Base-by-base conservation (phyloP, 805 yeast genomes). In the Metschnikowia baotianmanensis region DNA sequence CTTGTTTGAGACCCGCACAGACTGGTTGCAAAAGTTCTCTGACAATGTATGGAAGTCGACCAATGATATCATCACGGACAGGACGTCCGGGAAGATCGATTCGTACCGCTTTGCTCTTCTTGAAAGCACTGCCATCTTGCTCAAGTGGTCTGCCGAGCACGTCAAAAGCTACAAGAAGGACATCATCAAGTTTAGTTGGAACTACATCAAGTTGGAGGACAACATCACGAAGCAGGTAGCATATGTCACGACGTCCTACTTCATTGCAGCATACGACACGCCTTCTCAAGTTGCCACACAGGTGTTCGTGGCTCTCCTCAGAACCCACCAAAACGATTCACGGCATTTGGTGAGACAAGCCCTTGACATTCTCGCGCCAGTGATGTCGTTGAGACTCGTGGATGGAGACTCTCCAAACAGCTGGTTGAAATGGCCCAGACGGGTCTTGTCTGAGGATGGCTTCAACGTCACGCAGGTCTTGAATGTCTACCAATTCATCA, bases 341-440 rank as follows among this genome's bases (percentile, higher is more conserved):
- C 75, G 95, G 36, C 79, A 76, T 45, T 68, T 93, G 56, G 96
- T 90, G 0, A 79, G 82, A 57, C 95, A 88, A 56, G 95, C 97
- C 0, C 69, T 95, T 26, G 96, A 90, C 54, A 67, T 86, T 4
- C 67, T 93, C 15, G 96, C 97, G 0, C 96, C 96, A 0, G 93
- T 85, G 0, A 74, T 91, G 72, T 80, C 86, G 2, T 72, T 74
- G 40, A 71, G 95, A 38, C 76, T 85, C 63, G 69, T 69, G 1
- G 69, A 70, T 17, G 67, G 66, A 6, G 86, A 80, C 0, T 69
- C 77, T 5, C 75, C 80, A 6, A 67, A 74, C 45, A 72, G 71
- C 39, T 93, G 98, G 98, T 76, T 93, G 37, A 90, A 86, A 51
- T 89, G 96, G 90, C 96, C 96, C 0, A 80, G 97, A 50, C 74